These are phyloP conservation scores for Lactarius vividus DNA, from an alignment of 768 basidiomycete genomes.

Conservation along the genomic window DNA sequence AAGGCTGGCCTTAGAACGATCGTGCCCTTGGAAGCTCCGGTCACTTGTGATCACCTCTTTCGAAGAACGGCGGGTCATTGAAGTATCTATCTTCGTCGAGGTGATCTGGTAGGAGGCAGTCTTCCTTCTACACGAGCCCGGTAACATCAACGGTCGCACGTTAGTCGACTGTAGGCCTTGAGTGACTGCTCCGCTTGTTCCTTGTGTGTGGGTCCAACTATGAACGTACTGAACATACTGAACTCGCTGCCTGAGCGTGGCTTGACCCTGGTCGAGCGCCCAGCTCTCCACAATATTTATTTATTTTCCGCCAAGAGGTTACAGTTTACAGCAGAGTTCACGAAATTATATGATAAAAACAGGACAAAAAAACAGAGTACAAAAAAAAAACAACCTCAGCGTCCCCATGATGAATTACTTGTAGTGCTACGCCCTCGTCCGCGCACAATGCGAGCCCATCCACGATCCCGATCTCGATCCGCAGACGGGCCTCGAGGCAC, in stretches of 20 bases:
- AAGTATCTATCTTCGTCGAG: no score
- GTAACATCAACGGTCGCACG: constrained; percentile 23
- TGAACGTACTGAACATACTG: no score
- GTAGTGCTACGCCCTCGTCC: constrained; percentile 23
- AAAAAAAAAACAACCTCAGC: constrained; percentile 9
- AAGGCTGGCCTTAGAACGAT: no score
- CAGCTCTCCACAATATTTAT: no score
- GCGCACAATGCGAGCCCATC: constrained; percentile 17
- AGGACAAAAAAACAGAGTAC: not conserved
- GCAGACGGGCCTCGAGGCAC: constrained; percentile 27
- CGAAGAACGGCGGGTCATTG: no score
- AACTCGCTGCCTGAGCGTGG: no score
- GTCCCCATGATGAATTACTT: constrained; percentile 23
- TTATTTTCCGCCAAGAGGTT: not conserved
- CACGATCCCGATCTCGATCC: constrained; percentile 27
- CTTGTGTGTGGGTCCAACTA: constrained; percentile 57
- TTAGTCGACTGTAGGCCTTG: constrained; percentile 53
- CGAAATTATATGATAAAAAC: not conserved
- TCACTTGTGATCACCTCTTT: no score
- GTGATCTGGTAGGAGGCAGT: not conserved
- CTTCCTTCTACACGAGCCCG: not conserved
- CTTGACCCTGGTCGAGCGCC: no score
- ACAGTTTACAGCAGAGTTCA: no score
- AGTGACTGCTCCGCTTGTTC: constrained; percentile 80
- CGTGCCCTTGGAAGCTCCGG: no score